These are phyloP conservation scores for Cytospora leucostoma DNA, from an alignment of 2,329 filamentous ascomycete species.

Conservation along the genomic window DNA sequence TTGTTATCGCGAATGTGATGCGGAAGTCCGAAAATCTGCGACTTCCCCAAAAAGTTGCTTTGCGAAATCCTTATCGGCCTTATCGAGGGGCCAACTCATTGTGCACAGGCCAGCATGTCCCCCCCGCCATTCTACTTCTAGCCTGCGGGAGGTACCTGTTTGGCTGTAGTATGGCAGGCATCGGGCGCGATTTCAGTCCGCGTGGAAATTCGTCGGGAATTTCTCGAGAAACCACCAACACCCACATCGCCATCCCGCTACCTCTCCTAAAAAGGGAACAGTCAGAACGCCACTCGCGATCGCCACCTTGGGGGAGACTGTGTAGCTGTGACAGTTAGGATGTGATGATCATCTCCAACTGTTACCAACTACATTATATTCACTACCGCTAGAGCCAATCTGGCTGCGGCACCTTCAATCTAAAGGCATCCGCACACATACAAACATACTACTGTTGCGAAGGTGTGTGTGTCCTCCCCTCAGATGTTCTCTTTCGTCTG, in stretches of 20 bases:
- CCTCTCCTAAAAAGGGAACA: neutral
- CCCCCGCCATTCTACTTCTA: neutral
- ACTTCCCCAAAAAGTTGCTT: neutral
- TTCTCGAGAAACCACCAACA: constrained; percentile 9
- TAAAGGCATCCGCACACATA: neutral
- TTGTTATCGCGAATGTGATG: neutral
- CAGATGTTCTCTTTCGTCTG: neutral
- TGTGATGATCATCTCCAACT: constrained; percentile 21
- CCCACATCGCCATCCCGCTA: constrained; percentile 9
- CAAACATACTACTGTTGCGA: neutral
- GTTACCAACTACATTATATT: constrained; percentile 16
- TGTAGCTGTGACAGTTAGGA: constrained; percentile 23
- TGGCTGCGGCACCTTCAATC: constrained; percentile 17
- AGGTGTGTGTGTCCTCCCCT: constrained; percentile 17
- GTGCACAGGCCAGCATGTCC: neutral
- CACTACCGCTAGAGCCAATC: constrained; percentile 10
- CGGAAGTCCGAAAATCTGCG: neutral
- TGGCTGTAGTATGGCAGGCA: constrained; percentile 1
- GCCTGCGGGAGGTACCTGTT: neutral
- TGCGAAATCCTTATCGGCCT: constrained; percentile 10
- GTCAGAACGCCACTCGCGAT: constrained; percentile 11
- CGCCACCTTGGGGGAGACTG: constrained; percentile 6
- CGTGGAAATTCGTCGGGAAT: constrained; percentile 8
- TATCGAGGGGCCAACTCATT: neutral
- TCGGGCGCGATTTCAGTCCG: neutral